Percentiles rank a stretch among this genome's conserved stretches.
Conservation (phyloP, 2,329 filamentous ascomycete species). For the Aspergillus fijiensis region DNA sequence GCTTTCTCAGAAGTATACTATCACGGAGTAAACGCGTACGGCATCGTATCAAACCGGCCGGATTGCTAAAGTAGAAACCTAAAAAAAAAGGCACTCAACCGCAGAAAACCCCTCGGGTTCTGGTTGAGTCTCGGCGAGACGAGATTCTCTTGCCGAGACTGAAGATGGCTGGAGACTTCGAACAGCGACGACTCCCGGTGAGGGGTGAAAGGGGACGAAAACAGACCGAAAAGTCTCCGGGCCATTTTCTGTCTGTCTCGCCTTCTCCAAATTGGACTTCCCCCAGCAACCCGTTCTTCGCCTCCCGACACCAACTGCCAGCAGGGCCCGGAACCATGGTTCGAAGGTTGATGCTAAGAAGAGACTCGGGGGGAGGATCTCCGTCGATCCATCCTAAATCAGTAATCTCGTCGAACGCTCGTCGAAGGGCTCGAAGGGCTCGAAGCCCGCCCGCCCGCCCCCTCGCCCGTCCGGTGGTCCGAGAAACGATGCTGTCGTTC, state of each 20-base stretch:
- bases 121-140: not conserved
- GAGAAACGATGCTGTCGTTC: not conserved
- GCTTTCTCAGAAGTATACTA: not conserved
- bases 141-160: not conserved
- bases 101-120: not conserved
- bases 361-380: not conserved
- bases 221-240: not conserved
- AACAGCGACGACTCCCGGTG: not conserved
- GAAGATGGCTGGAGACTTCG: not conserved
- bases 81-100: not conserved
- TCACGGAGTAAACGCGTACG: not conserved
- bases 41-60: not conserved
- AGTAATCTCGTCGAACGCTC: conserved; percentile 11
- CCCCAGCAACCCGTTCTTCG: not conserved
- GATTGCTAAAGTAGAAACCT: not conserved
- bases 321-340: conserved; percentile 2
- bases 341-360: not conserved
- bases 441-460: not conserved
- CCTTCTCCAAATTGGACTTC: not conserved
- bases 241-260: not conserved
- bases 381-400: conserved; percentile 10
- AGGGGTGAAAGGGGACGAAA: not conserved
- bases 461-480: not conserved
- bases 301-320: not conserved
- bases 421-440: conserved; percentile 5